These are phyloP conservation scores for Arthrobotrys musiformis DNA, from an alignment of 2,329 filamentous ascomycete species.

Conservation along the genomic window DNA sequence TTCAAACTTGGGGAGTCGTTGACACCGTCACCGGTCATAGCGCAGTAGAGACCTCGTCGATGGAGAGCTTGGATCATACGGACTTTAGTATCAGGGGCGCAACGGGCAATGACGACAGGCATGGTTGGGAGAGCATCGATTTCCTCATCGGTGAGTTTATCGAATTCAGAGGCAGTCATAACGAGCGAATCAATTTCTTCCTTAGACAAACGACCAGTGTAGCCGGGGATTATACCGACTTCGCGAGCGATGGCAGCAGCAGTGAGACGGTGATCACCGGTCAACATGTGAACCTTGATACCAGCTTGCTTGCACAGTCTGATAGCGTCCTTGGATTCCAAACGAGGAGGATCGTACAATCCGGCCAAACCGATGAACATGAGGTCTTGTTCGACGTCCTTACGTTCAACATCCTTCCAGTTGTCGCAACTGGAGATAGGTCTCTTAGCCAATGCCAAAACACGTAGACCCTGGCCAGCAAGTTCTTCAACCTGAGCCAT, in stretches of 20 bases:
- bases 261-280: slow-evolving; percentile 77
- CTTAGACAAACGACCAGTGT: slow-evolving; percentile 67
- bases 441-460: slow-evolving; percentile 71
- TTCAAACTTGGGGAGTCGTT: slow-evolving; percentile 87
- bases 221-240: slow-evolving; percentile 72
- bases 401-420: slow-evolving; percentile 67
- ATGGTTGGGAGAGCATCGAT: slow-evolving; percentile 80
- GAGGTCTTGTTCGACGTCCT: slow-evolving; percentile 74
- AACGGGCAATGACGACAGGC: slow-evolving; percentile 81
- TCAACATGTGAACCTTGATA: slow-evolving; percentile 85
- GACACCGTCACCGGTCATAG: slow-evolving; percentile 89
- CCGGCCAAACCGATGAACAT: slow-evolving; percentile 83
- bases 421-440: slow-evolving; percentile 60
- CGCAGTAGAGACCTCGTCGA: slow-evolving; percentile 78
- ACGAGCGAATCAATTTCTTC: slow-evolving; percentile 76
- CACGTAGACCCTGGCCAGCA: slow-evolving; percentile 74
- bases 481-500: slow-evolving; percentile 76
- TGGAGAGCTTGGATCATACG: slow-evolving; percentile 91
- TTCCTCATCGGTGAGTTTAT: slow-evolving; percentile 77
- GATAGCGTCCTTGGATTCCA: slow-evolving; percentile 79
- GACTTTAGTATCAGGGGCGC: slow-evolving; percentile 85
- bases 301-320: slow-evolving; percentile 76
- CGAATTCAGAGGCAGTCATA: slow-evolving; percentile 80
- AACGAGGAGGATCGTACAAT: slow-evolving; percentile 85
- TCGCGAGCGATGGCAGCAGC: slow-evolving; percentile 77